phyloP scores from a whole-genome alignment of 2,329 filamentous ascomycete species.

The Colletotrichum sp. region DNA sequence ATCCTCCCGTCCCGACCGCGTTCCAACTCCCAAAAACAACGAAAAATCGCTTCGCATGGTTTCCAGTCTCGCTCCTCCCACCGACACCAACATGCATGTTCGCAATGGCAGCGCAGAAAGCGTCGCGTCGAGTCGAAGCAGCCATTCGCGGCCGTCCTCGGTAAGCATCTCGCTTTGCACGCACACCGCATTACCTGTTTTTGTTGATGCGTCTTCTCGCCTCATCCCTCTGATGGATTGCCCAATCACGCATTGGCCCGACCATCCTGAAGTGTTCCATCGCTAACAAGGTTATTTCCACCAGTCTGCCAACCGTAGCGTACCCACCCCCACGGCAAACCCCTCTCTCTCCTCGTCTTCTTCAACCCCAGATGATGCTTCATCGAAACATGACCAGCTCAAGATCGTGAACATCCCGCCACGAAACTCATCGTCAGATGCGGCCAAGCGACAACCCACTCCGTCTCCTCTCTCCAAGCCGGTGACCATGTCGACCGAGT shows the following conservation, averaged over 20 bases:
- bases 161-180: slow-evolving; percentile 55
- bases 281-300: slow-evolving; percentile 53
- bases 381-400: slow-evolving; percentile 56
- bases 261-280: slow-evolving; percentile 34
- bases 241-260: slow-evolving; percentile 45
- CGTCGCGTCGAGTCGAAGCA: slow-evolving; percentile 61
- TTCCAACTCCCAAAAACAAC: slow-evolving; percentile 28
- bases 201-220: background rate
- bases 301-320: slow-evolving; percentile 66
- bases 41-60: slow-evolving; percentile 44
- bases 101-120: slow-evolving; percentile 71
- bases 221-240: slow-evolving; percentile 31
- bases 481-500: slow-evolving; percentile 64
- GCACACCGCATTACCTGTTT: slow-evolving; percentile 8
- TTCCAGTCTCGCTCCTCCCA: slow-evolving; percentile 27
- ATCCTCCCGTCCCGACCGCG: slow-evolving; percentile 22
- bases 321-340: slow-evolving; percentile 56
- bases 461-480: slow-evolving; percentile 80
- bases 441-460: slow-evolving; percentile 67
- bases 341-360: slow-evolving; percentile 58
- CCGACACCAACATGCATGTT: slow-evolving; percentile 34
- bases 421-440: slow-evolving; percentile 69
- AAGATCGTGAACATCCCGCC: slow-evolving; percentile 64
- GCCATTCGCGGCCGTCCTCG: slow-evolving; percentile 66
- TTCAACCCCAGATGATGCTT: slow-evolving; percentile 49